Conservation (phyloP, 495 filamentous ascomycete species). For the Lentithecium fluviatile region DNA sequence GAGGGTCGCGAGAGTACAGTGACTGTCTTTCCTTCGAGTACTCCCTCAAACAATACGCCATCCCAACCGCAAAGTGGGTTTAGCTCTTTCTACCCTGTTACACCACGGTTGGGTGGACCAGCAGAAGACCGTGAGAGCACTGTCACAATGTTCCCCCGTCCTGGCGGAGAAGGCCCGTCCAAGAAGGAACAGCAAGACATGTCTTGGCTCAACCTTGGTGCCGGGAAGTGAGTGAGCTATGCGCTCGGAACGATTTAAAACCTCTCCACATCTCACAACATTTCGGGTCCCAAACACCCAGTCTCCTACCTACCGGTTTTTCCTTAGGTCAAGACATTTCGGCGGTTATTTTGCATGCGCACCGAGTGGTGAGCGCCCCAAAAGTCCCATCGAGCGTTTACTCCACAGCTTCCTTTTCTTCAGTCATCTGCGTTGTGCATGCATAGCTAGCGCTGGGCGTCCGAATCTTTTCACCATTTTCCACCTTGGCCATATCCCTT, state of each 20-base stretch:
- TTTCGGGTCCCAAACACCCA: constrained; percentile 7
- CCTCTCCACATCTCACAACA: neutral
- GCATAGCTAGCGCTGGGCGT: constrained; percentile 37
- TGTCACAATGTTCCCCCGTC: constrained; percentile 41
- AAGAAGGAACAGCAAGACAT: constrained; percentile 38
- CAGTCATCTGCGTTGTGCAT: constrained; percentile 21
- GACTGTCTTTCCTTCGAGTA: constrained; percentile 45
- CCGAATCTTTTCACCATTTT: neutral
- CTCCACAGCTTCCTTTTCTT: constrained; percentile 3
- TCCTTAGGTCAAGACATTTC: constrained; percentile 1
- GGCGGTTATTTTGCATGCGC: constrained; percentile 13
- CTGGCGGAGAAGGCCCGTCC: constrained; percentile 21
- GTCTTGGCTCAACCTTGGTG: constrained; percentile 47
- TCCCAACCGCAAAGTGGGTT: too few species aligned
- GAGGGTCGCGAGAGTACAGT: constrained; percentile 42
- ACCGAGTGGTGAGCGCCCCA: constrained; percentile 1
- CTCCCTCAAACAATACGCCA: too few species aligned
- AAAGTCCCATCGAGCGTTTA: constrained; percentile 17
- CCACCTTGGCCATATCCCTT: neutral
- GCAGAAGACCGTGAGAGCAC: constrained; percentile 42
- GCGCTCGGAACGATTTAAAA: neutral
- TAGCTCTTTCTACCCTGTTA: too few species aligned
- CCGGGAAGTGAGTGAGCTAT: constrained; percentile 11
- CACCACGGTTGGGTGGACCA: too few species aligned
- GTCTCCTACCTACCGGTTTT: constrained; percentile 6